Percentiles rank a stretch among this genome's conserved stretches.
phyloP scores from a whole-genome alignment of 306 rosid genomes.

The Hylodesmum podocarpum region DNA sequence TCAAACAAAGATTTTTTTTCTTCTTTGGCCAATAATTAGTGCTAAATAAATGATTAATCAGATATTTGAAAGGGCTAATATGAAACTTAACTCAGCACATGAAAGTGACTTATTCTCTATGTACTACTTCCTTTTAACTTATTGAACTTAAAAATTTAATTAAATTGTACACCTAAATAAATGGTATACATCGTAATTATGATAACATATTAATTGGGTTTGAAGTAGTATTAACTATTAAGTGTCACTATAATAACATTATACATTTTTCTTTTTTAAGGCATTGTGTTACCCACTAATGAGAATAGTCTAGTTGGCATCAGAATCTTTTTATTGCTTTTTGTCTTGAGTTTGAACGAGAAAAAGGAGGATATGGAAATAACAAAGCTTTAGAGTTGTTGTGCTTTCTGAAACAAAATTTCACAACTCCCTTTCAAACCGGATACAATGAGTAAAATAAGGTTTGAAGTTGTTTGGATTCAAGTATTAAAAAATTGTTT shows the following conservation, averaged over 20 bases:
- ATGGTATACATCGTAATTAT: background rate
- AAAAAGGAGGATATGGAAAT: background rate
- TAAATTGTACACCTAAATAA: background rate
- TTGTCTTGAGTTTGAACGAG: background rate
- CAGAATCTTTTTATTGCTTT: background rate
- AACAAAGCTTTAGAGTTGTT: background rate
- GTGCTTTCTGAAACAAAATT: background rate
- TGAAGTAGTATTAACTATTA: background rate
- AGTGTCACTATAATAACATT: background rate
- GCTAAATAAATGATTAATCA: background rate
- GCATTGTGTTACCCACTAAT: background rate
- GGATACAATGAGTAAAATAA: background rate
- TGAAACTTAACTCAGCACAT: background rate
- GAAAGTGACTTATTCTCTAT: background rate
- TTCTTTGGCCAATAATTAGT: background rate
- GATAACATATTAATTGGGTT: background rate
- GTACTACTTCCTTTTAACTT: background rate
- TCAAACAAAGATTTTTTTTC: background rate
- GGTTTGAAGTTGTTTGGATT: background rate
- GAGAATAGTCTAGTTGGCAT: constrained; percentile 12
- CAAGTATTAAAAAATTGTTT: background rate
- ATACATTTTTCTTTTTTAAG: background rate
- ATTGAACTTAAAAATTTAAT: background rate
- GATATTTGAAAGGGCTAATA: background rate
- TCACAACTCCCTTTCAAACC: background rate